phyloP scores from a whole-genome alignment of 139 green algal species.

The Parachlorella kessleri region DNA sequence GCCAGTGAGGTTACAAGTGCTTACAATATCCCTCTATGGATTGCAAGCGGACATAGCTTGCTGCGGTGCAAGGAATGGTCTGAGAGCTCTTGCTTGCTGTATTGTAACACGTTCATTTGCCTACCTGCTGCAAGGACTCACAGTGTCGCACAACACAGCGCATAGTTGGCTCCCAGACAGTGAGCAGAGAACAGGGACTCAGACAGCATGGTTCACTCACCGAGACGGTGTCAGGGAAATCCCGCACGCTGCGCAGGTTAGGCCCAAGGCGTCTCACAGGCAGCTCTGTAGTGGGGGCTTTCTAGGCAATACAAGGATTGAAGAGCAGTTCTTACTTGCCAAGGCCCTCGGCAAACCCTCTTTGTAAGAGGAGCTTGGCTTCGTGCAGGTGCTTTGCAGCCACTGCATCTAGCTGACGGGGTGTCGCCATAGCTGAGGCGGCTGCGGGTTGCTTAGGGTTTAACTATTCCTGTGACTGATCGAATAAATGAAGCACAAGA shows the following conservation, averaged over 20 bases:
- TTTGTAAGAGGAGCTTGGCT: neutral
- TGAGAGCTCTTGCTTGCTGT: too few species aligned
- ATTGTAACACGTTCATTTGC: too few species aligned
- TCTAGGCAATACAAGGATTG: too few species aligned
- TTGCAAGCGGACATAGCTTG: neutral
- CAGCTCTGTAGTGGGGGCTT: neutral
- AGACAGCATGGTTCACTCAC: neutral
- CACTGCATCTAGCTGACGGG: neutral
- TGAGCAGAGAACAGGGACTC: neutral
- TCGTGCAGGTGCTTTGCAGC: neutral
- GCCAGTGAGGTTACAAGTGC: neutral
- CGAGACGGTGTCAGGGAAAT: neutral
- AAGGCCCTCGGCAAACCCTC: neutral
- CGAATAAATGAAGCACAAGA: constrained; percentile 5
- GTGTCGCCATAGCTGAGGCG: neutral
- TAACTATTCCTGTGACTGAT: too few species aligned
- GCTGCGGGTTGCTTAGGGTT: neutral
- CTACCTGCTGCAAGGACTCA: too few species aligned
- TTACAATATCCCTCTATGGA: neutral
- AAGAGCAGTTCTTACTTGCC: too few species aligned
- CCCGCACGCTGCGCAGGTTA: neutral
- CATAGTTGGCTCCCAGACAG: neutral
- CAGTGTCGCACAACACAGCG: neutral
- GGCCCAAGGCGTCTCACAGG: neutral
- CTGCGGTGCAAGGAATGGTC: too few species aligned